phyloP scores from a whole-genome alignment of 2,329 filamentous ascomycete genomes.

The Neoscytalidium dimidiatum region DNA sequence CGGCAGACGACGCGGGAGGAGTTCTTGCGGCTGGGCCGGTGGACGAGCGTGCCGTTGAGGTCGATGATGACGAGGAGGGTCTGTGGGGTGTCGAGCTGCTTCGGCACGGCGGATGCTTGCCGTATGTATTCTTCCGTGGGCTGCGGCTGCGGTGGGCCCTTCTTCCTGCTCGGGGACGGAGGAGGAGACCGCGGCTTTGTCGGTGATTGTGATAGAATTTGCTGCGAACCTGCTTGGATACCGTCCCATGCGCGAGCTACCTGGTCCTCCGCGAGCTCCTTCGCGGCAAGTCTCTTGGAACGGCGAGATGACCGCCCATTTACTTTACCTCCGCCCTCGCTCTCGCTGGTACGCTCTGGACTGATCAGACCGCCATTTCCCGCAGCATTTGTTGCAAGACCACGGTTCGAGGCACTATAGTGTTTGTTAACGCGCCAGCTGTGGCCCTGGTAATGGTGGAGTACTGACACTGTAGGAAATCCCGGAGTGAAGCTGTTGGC shows the following conservation, averaged over 20 bases:
- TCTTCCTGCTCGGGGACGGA: background rate
- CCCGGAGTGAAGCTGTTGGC: conserved; percentile 7
- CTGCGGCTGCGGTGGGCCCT: conserved; percentile 53
- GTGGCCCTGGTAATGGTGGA: background rate
- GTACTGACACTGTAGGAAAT: conserved; percentile 4
- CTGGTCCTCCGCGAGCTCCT: background rate
- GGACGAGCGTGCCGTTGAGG: conserved; percentile 87
- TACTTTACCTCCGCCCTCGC: background rate
- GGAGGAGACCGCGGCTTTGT: no score
- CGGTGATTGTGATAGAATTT: background rate
- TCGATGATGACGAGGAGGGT: conserved; percentile 83
- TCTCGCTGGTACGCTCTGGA: background rate
- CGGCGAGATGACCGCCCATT: background rate
- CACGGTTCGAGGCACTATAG: background rate
- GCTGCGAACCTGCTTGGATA: background rate
- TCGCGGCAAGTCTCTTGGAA: background rate
- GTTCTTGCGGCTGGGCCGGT: conserved; percentile 58
- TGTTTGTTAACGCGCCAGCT: conserved; percentile 18
- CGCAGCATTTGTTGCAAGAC: background rate
- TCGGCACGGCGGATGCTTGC: conserved; percentile 46
- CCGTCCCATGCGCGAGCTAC: no score
- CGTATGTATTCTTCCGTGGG: conserved; percentile 64
- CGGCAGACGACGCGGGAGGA: conserved; percentile 62
- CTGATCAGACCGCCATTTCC: background rate
- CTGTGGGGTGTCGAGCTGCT: conserved; percentile 48